A percentile compares a stretch with the other conserved stretches of the same genome.
phyloP scores from a whole-genome alignment of 2,329 filamentous ascomycete genomes.

The Scedosporium apiospermum region DNA sequence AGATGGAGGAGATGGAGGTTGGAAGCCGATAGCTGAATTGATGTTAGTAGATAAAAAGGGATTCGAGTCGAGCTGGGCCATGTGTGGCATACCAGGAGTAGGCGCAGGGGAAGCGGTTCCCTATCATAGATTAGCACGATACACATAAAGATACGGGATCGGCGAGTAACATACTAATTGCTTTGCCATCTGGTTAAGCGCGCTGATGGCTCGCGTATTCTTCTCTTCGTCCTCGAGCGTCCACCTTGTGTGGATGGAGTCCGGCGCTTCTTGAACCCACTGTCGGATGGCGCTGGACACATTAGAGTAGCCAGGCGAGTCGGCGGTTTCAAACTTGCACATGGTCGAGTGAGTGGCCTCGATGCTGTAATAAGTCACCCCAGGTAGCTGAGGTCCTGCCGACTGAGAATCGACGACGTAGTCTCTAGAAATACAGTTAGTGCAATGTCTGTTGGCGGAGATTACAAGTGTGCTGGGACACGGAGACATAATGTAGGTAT shows the following conservation, averaged over 20 bases:
- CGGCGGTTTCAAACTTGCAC: slow-evolving; percentile 60
- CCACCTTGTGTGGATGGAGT: slow-evolving; percentile 49
- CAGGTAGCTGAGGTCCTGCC: slow-evolving; percentile 58
- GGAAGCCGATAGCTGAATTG: neutral
- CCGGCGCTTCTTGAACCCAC: slow-evolving; percentile 44
- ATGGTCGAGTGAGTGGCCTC: slow-evolving; percentile 62
- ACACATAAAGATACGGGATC: neutral
- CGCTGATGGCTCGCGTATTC: slow-evolving; percentile 29
- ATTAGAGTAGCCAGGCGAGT: slow-evolving; percentile 54
- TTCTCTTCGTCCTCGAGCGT: slow-evolving; percentile 47
- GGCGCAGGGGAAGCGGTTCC: neutral
- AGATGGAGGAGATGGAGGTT: neutral
- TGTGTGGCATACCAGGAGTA: neutral
- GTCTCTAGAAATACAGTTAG: slow-evolving; percentile 19
- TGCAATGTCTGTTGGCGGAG: neutral
- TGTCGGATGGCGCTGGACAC: slow-evolving; percentile 38
- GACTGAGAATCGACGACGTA: slow-evolving; percentile 62
- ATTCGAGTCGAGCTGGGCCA: neutral
- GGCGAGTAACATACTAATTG: slow-evolving; percentile 10
- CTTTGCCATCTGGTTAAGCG: slow-evolving; percentile 34
- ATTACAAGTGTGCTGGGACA: neutral
- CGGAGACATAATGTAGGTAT: neutral
- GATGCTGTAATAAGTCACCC: slow-evolving; percentile 65
- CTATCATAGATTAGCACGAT: neutral
- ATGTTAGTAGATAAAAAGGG: neutral